Percentiles rank a stretch among this genome's conserved stretches.
Evolutionary conservation across 1,284 basidiomycete genomes (phyloP).

Genomic region (Ganoderma lucidum): DNA sequence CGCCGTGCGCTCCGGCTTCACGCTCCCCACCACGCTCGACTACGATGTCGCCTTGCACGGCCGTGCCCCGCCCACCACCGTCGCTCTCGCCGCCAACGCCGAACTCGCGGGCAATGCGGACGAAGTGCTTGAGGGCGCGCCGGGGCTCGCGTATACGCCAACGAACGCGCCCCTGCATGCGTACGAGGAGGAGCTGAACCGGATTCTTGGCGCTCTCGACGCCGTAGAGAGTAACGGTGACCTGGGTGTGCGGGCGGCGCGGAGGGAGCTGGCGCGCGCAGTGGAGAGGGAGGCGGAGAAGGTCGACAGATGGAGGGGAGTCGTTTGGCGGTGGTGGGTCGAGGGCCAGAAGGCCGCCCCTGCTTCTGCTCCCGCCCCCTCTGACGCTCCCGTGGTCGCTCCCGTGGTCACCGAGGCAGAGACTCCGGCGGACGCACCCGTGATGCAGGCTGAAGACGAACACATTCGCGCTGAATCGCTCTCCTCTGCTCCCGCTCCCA

Average conservation of each 20-base stretch:
- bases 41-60: conserved; percentile 30
- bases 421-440: too few relatives aligned
- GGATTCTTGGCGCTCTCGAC: conserved; percentile 71
- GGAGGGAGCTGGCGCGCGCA: conserved; percentile 63
- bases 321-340: conserved; percentile 33
- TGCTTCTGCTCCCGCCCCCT: not conserved
- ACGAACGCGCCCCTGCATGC: conserved; percentile 56
- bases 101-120: not conserved
- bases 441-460: not conserved
- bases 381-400: not conserved
- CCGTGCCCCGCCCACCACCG: conserved; percentile 28
- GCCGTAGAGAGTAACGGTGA: conserved; percentile 72
- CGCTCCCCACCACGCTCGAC: conserved; percentile 38
- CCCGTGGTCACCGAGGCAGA: conserved; percentile 11
- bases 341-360: conserved; percentile 13
- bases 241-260: conserved; percentile 56
- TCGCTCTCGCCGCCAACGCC: conserved; percentile 19
- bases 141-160: conserved; percentile 48
- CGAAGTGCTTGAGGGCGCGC: conserved; percentile 24
- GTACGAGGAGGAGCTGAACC: conserved; percentile 62
- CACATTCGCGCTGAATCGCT: conserved; percentile 9
- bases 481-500: not conserved
- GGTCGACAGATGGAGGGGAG: conserved; percentile 49
- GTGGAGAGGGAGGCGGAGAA: conserved; percentile 66
- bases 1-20: conserved; percentile 32